Percentiles rank a stretch among this genome's conserved stretches.
These are phyloP conservation scores for Lathyrus oleraceus DNA, from an alignment of 306 rosid species.

Conservation along the genomic window DNA sequence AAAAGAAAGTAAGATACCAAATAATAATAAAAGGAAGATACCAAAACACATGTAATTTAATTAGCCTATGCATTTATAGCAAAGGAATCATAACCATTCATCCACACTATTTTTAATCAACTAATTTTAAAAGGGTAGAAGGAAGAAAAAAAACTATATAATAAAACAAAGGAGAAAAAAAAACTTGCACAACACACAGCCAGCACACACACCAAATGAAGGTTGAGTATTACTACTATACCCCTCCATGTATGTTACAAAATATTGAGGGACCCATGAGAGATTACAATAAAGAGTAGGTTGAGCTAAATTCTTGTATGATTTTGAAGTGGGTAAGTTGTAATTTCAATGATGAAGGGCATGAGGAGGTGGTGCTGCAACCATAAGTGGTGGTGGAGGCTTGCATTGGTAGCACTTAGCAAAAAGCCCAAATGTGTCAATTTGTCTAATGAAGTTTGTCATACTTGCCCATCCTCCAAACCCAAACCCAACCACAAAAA, in stretches of 20 bases:
- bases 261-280: slow-evolving; percentile 35
- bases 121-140: slow-evolving; percentile 29
- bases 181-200: slow-evolving; percentile 34
- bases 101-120: slow-evolving; percentile 52
- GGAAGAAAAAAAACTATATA: slow-evolving; percentile 20
- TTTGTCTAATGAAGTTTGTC: slow-evolving; percentile 76
- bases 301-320: slow-evolving; percentile 15
- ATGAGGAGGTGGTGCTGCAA: slow-evolving; percentile 48
- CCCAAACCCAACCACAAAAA: slow-evolving; percentile 84
- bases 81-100: slow-evolving; percentile 55
- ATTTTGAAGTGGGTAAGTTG: slow-evolving; percentile 23
- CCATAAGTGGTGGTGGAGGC: slow-evolving; percentile 39
- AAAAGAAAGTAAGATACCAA: slow-evolving; percentile 12
- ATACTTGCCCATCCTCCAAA: slow-evolving; percentile 99
- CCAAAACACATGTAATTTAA: slow-evolving; percentile 44
- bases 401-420: slow-evolving; percentile 99
- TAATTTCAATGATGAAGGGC: slow-evolving; percentile 40
- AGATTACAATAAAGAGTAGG: background rate
- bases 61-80: slow-evolving; percentile 53
- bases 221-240: slow-evolving; percentile 48
- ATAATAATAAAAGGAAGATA: background rate
- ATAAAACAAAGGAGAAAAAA: slow-evolving; percentile 8
- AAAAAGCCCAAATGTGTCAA: slow-evolving; percentile 86
- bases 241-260: slow-evolving; percentile 72
- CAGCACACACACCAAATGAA: slow-evolving; percentile 57